Evolutionary conservation across 345 rosid species (phyloP).

Genomic region (Gossypium mustelinum): DNA sequence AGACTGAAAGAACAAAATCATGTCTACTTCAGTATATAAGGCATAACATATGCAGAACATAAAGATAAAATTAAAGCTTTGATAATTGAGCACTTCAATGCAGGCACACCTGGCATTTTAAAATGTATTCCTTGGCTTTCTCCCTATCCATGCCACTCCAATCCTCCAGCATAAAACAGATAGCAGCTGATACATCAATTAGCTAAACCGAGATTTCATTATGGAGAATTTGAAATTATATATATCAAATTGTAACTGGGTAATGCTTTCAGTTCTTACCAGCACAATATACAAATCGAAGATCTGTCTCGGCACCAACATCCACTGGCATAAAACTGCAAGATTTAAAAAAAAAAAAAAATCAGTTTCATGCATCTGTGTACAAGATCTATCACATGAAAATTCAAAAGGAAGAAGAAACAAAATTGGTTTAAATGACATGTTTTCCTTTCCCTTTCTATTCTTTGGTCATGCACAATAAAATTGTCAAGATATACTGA

Average conservation of each 20-base stretch:
- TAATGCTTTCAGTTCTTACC: conserved; percentile 48
- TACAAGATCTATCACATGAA: neutral
- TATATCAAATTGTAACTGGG: conserved; percentile 5
- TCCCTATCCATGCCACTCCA: conserved; percentile 91
- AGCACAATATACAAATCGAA: conserved; percentile 86
- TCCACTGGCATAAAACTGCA: conserved; percentile 83
- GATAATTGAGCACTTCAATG: neutral
- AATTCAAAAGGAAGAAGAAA: neutral
- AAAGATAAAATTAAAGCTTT: conserved; percentile 11
- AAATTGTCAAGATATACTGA: neutral
- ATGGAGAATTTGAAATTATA: conserved; percentile 12
- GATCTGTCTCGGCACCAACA: conserved; percentile 81
- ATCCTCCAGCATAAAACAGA: conserved; percentile 66
- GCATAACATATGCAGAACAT: neutral
- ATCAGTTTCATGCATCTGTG: neutral
- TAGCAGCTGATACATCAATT: conserved; percentile 65
- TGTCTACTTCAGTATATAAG: conserved; percentile 15
- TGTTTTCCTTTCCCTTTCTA: neutral
- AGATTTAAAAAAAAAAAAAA: conserved; percentile 18
- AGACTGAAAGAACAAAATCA: conserved; percentile 50
- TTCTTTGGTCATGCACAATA: neutral
- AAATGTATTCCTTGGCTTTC: conserved; percentile 68
- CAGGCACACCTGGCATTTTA: conserved; percentile 67
- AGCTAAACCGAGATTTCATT: conserved; percentile 24
- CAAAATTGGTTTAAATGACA: neutral